Base-by-base conservation (phyloP, 306 rosid genomes). In the Rosa rugosa region DNA sequence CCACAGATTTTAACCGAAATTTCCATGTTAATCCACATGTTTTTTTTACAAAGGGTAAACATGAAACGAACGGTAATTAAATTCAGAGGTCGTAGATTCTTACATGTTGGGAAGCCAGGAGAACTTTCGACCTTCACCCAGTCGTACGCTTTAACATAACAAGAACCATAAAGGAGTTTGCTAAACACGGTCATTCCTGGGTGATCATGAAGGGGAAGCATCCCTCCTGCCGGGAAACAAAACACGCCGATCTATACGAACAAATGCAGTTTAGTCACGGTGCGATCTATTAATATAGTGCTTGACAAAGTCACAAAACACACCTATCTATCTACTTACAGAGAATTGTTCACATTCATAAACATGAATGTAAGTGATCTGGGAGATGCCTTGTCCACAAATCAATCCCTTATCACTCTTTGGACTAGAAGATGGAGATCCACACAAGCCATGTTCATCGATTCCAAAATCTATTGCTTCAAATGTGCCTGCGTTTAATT, bases 121-220 rank as follows among this genome's bases (percentile, higher is more conserved):
- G 80, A 34, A 49, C 10, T 38, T 2, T 79, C 76, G n/a, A 80
- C 62, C 63, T 85, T 85, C 66, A 87, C 59, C 94, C 94, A 91
- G 22, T 89, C 94, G 75, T 91, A 86, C 25, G 97, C 85, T 81
- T 87, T 87, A 71, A 82, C 74, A 68, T 86, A 27, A 17, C 86
- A 50, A 8, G 91, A 82, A 20, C 97, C 94, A 27, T 84, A 84
- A 4, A 91, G 86, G 51, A 91, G 69, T 75, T 91, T 91, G 83
- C 86, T 86, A 2, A 91, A 80, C 75, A 91, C 93, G n/a, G 97
- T 89, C 97, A 91, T 91, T 75, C 79, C 85, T 0, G 91, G 93
- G 80, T 88, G 97, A 79, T 91, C 90, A 22, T 91, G 97, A 53
- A 91, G 92, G 13, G 97, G 97, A 79, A 91, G 57, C 16, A 38